These are phyloP conservation scores for Tetrapisispora pingtungensis DNA, from an alignment of 805 yeast species.

Conservation along the genomic window DNA sequence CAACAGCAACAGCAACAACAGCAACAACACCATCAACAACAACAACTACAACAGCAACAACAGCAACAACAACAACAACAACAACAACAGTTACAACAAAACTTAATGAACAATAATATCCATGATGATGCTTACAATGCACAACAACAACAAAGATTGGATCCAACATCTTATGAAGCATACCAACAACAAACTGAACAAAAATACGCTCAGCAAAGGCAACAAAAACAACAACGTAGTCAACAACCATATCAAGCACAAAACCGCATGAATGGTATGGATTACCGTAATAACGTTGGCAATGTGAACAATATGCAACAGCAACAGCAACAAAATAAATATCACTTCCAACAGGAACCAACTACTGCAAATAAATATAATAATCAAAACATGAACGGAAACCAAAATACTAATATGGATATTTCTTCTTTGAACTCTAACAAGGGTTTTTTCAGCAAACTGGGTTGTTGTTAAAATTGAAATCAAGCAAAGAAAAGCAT, in stretches of 20 bases:
- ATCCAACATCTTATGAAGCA: constrained; percentile 35
- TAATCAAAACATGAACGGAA: constrained; percentile 7
- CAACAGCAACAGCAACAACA: constrained; percentile 11
- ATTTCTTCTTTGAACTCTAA: constrained; percentile 15
- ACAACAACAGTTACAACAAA: constrained; percentile 15
- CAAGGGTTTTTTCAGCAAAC: constrained; percentile 27
- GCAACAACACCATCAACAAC: constrained; percentile 5
- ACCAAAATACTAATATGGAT: constrained; percentile 10
- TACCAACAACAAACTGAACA: constrained; percentile 31
- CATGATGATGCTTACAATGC: constrained; percentile 3
- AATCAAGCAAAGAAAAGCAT: background rate
- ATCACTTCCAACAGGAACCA: constrained; percentile 8
- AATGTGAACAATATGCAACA: constrained; percentile 8
- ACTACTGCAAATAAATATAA: constrained; percentile 12
- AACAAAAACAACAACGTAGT: constrained; percentile 9
- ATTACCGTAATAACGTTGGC: constrained; percentile 17
- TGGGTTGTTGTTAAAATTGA: constrained; percentile 25
- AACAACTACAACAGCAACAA: constrained; percentile 1
- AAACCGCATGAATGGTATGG: constrained; percentile 20
- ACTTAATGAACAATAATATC: constrained; percentile 6
- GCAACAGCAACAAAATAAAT: constrained; percentile 10
- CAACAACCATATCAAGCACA: constrained; percentile 21
- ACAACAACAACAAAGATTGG: constrained; percentile 24
- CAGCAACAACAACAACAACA: constrained; percentile 18
- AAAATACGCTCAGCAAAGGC: constrained; percentile 27